Base-by-base conservation (phyloP, 805 yeast species). In the Starmerella bombi region DNA sequence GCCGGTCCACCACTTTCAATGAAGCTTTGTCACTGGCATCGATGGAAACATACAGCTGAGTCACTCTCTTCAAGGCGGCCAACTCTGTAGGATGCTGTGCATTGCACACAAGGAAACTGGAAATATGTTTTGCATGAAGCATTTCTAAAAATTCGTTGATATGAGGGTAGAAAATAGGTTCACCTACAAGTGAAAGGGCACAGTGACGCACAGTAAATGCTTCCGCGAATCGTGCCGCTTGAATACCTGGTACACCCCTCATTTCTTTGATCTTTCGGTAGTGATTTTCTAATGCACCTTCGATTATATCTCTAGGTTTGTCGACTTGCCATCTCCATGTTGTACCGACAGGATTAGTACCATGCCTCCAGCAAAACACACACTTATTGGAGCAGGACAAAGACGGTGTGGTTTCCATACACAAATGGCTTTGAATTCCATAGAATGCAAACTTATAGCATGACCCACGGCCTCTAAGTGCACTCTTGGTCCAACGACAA, bases 361-460 rank as follows among this genome's bases (percentile, higher is more conserved):
- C 96, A 60, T 85, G 96, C 58, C 96, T 72, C 96, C 96, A 85
- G 63, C 96, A 85, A 56, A 85, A 85, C 4, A 86, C 95, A 69
- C 96, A 85, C 59, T 85, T 85, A 57, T 85, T 85, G 4, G 95
- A 83, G 60, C 96, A 85, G 6, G 94, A 88, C 44, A 85, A 66
- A 1, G 93, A 79, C 1, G 96, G 96, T 0, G 96, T 85, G 2
- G 95, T 75, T 58, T 85, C 96, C 96, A 85, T 85, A 62, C 96
- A 85, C 42, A 88, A 64, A 62, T 88, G 95, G 2, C 93, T 80
- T 45, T 71, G 74, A 52, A 85, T 85, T 19, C 95, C 95, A 58
- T 86, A 85, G 53, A 85, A 79, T 8, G 95, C 93, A 61, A 72
- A 83, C 58, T 85, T 85, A 63, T 85, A 85, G 63, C 96, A 85